These are phyloP conservation scores for Penicillium odoratum DNA, from an alignment of 495 filamentous ascomycete species.

Conservation along the genomic window DNA sequence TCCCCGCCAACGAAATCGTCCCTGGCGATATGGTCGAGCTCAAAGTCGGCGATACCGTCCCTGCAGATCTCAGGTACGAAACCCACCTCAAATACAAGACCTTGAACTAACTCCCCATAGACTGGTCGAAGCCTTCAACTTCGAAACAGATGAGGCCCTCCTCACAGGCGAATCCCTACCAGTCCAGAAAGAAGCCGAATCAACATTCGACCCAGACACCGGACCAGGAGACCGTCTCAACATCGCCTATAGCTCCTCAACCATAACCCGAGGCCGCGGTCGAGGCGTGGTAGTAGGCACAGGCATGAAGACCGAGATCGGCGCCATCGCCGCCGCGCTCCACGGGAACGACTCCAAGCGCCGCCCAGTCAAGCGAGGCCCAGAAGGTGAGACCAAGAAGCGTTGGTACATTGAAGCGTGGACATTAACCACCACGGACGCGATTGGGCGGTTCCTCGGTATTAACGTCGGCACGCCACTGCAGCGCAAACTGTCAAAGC, in stretches of 20 bases:
- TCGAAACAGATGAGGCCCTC: constrained; percentile 72
- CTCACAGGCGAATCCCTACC: constrained; percentile 79
- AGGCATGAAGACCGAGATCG: constrained; percentile 72
- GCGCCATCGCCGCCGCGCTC: constrained; percentile 65
- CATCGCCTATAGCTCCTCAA: constrained; percentile 70
- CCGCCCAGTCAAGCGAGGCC: constrained; percentile 57
- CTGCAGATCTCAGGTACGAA: constrained; percentile 60
- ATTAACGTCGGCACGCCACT: constrained; percentile 70
- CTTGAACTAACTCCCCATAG: constrained; percentile 20
- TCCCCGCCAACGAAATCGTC: constrained; percentile 57
- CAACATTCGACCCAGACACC: constrained; percentile 47
- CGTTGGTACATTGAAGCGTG: constrained; percentile 70
- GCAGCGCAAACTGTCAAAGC: constrained; percentile 66
- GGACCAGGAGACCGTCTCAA: constrained; percentile 70
- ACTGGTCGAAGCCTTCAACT: constrained; percentile 67
- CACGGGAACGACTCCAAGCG: constrained; percentile 45
- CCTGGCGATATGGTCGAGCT: constrained; percentile 69
- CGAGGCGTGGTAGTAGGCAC: constrained; percentile 69
- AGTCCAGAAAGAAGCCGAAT: constrained; percentile 57
- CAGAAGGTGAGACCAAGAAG: constrained; percentile 57
- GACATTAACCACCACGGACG: constrained; percentile 63
- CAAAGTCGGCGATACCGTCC: constrained; percentile 82
- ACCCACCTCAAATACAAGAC: not conserved
- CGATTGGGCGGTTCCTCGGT: constrained; percentile 67
- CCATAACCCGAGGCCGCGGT: constrained; percentile 68